These are phyloP conservation scores for Isabelozyma rhagii DNA, from an alignment of 805 yeast species.

Conservation along the genomic window DNA sequence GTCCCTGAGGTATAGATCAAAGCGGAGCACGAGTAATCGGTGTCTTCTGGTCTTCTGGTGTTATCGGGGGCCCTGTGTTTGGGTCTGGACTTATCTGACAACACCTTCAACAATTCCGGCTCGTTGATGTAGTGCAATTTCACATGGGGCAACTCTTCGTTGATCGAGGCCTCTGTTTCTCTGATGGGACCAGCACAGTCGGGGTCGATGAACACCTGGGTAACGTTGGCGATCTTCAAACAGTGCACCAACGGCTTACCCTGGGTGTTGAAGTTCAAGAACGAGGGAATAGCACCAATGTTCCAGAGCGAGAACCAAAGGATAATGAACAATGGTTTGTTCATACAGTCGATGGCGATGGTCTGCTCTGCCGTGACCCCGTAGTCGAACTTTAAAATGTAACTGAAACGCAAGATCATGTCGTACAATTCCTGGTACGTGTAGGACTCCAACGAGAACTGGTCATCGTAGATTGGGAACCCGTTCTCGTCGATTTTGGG, in stretches of 20 bases:
- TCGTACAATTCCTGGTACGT: constrained; percentile 71
- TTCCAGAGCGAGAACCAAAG: constrained; percentile 89
- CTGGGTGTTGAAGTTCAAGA: constrained; percentile 74
- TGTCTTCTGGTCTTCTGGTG: constrained; percentile 55
- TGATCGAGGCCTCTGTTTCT: constrained; percentile 44
- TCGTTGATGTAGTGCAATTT: constrained; percentile 52
- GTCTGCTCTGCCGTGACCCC: constrained; percentile 65
- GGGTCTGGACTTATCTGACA: constrained; percentile 39
- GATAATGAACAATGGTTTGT: constrained; percentile 77
- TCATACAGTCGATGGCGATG: constrained; percentile 73
- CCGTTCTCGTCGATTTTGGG: constrained; percentile 26
- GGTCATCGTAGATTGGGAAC: constrained; percentile 46
- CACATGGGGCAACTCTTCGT: constrained; percentile 32
- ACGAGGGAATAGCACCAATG: constrained; percentile 85
- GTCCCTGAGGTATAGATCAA: constrained; percentile 92
- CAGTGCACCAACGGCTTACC: constrained; percentile 80
- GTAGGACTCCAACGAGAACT: constrained; percentile 57
- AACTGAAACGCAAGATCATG: constrained; percentile 62
- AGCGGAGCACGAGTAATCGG: constrained; percentile 61
- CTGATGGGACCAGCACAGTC: constrained; percentile 54
- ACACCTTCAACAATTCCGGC: constrained; percentile 40
- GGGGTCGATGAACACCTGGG: constrained; percentile 71
- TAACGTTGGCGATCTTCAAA: constrained; percentile 60
- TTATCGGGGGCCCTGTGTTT: constrained; percentile 53
- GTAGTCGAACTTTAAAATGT: constrained; percentile 58